Conservation (phyloP, 345 rosid genomes). For the Eucalyptus cloeziana region DNA sequence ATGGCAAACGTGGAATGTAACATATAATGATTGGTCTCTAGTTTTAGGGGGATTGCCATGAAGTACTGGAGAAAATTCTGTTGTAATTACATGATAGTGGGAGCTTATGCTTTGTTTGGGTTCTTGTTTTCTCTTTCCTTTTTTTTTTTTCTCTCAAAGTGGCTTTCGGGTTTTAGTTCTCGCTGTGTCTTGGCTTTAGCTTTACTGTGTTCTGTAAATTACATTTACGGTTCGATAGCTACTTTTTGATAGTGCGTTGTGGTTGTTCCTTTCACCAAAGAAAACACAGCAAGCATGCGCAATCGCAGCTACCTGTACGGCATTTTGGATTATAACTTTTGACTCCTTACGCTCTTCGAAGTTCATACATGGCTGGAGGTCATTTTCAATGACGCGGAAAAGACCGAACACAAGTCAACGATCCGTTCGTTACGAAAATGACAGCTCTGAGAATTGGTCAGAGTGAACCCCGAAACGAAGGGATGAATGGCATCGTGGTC, state of each 20-base stretch:
- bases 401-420: neutral
- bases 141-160: neutral
- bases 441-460: neutral
- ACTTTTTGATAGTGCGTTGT: neutral
- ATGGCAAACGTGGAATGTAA: neutral
- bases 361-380: neutral
- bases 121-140: neutral
- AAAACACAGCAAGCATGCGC: neutral
- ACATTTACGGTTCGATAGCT: neutral
- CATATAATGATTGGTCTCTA: neutral
- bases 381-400: neutral
- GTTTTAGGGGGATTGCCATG: neutral
- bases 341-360: neutral
- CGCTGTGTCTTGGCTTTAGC: neutral
- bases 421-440: neutral
- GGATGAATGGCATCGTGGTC: neutral
- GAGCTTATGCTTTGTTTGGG: neutral
- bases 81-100: neutral
- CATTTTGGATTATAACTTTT: neutral
- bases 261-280: neutral
- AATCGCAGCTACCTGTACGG: neutral
- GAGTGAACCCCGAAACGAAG: neutral
- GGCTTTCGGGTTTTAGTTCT: neutral
- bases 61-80: neutral
- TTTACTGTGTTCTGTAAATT: neutral